Conservation (phyloP, 768 basidiomycete genomes). For the Rhizopogon salebrosus region DNA sequence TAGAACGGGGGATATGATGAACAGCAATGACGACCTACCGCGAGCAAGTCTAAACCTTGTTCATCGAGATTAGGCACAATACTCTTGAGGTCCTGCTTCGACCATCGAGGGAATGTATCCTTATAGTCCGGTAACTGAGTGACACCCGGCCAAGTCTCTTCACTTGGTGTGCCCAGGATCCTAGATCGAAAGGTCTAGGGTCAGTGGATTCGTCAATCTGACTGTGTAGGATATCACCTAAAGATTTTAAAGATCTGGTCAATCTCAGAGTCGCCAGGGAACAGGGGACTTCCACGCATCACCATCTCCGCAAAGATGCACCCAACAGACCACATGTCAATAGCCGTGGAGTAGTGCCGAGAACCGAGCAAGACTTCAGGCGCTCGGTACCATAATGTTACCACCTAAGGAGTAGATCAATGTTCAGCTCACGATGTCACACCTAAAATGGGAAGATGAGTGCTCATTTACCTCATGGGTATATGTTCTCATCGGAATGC, state of each 20-base stretch:
- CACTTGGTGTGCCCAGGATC: constrained; percentile 90
- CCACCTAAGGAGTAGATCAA: constrained; percentile 58
- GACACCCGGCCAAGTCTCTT: constrained; percentile 90
- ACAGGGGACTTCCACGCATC: constrained; percentile 83
- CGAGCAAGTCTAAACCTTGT: constrained; percentile 74
- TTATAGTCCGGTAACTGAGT: constrained; percentile 90
- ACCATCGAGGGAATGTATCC: constrained; percentile 95
- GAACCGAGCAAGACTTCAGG: constrained; percentile 96
- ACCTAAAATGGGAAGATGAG: neutral
- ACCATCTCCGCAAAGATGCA: constrained; percentile 99
- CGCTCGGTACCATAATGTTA: constrained; percentile 98
- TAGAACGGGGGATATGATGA: neutral
- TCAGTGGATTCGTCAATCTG: neutral
- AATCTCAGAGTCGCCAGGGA: constrained; percentile 99
- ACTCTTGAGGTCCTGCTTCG: constrained; percentile 60
- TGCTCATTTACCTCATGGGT: constrained; percentile 79
- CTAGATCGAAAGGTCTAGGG: constrained; percentile 35
- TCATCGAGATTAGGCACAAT: constrained; percentile 71
- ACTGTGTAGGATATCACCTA: constrained; percentile 47
- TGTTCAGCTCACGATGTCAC: neutral
- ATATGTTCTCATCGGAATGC: constrained; percentile 98
- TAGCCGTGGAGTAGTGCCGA: constrained; percentile 93
- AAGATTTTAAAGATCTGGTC: constrained; percentile 99
- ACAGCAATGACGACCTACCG: constrained; percentile 35
- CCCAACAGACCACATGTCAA: constrained; percentile 99